Conservation (phyloP, 2,329 filamentous ascomycete genomes). For the Arachnomyces sp. region DNA sequence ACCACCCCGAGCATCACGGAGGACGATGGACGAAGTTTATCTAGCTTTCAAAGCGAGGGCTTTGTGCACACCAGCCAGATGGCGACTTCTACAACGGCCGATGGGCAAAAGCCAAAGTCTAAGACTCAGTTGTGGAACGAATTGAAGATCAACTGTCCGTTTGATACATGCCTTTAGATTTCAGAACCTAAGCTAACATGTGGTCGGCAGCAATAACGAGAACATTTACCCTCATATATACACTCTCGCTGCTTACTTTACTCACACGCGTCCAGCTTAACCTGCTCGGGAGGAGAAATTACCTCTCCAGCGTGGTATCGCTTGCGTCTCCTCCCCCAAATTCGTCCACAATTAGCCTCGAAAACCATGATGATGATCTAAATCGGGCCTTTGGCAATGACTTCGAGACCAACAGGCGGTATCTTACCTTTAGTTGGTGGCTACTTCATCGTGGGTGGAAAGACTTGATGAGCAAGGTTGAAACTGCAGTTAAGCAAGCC, state of each 20-base stretch:
- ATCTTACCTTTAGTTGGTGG: slow-evolving; percentile 98
- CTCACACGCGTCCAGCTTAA: slow-evolving; percentile 95
- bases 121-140: slow-evolving; percentile 97
- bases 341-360: slow-evolving; percentile 71
- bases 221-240: slow-evolving; percentile 87
- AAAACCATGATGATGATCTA: slow-evolving; percentile 88
- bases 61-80: slow-evolving; percentile 78
- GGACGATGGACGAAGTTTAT: slow-evolving; percentile 72
- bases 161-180: not conserved
- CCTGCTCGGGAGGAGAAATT: slow-evolving; percentile 88
- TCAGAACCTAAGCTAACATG: slow-evolving; percentile 11
- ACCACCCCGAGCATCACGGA: slow-evolving; percentile 64
- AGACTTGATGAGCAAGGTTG: slow-evolving; percentile 71
- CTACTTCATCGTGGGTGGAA: slow-evolving; percentile 84
- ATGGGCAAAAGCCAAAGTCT: slow-evolving; percentile 52
- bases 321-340: slow-evolving; percentile 69
- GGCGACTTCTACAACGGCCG: slow-evolving; percentile 46
- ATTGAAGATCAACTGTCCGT: slow-evolving; percentile 85
- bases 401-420: slow-evolving; percentile 91
- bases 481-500: slow-evolving; percentile 76
- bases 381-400: slow-evolving; percentile 83
- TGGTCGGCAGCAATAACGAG: slow-evolving; percentile 66
- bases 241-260: slow-evolving; percentile 77
- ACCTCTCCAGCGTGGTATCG: slow-evolving; percentile 89
- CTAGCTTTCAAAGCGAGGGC: slow-evolving; percentile 70